Base-by-base conservation (phyloP, 176 grass and related monocot species). In the Cocos nucifera region DNA sequence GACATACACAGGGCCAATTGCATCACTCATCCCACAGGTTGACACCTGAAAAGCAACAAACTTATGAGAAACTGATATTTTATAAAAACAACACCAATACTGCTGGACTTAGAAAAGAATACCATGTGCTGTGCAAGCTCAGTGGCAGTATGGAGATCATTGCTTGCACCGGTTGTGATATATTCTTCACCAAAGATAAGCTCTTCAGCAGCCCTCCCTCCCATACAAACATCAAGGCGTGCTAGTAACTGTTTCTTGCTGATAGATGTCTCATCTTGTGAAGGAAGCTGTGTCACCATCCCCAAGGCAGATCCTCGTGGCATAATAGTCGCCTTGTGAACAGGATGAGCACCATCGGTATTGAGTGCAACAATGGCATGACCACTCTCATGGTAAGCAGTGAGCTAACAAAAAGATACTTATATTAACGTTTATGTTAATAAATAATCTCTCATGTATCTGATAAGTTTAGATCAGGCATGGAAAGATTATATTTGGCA, bases 51-150 rank as follows among this genome's bases (percentile, higher is more conserved):
- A 26, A 67, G 2, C 25, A 69, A 26, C 48, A 72, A 17, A 6
- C 53, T n/a, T 19, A 54, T 15, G 49, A 22, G 15, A 53, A 32
- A 63, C 69, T 8, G 52, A 18, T 66, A 21, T 20, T 53, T 49
- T 24, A 80, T 67, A 18, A 83, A 57, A 12, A 53, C 54, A 16
- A 6, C 18, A 50, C 21, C 48, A 30, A 9, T 22, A 15, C 56
- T 27, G 30, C 49, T 5, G 23, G 60, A n/a, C 73, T 50, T 73
- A 17, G 0, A 69, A 77, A 60, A 64, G 67, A 57, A 53, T 71
- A 98, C 94, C 94, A 98, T 98, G 61, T 92, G 89, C 53, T 98
- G 94, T 32, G 94, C 94, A 67, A 98, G 94, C 65, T 98, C 94
- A 27, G 88, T 93, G 58, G 94, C 94, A 50, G 81, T 86, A 53